Evolutionary conservation across 352 stramenopile species (phyloP).

Genomic region (Pythium oligandrum): DNA sequence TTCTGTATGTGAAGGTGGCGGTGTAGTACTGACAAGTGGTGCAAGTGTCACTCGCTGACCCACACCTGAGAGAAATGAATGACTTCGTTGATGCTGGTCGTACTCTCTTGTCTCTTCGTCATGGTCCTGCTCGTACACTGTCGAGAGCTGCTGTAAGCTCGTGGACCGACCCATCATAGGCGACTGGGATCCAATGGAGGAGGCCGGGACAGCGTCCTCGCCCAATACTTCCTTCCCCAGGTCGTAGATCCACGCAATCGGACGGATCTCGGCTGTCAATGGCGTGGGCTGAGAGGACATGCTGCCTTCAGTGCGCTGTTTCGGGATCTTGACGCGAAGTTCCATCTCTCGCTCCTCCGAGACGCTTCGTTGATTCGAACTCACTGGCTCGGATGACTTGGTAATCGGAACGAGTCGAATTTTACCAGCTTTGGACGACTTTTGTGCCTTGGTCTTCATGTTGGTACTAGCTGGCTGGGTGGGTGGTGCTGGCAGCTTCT

Average conservation of each 20-base stretch:
- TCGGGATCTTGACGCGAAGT: background rate
- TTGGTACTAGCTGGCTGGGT: slow-evolving; percentile 3
- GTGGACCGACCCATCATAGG: background rate
- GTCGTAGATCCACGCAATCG: slow-evolving; percentile 46
- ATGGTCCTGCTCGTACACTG: slow-evolving; percentile 8
- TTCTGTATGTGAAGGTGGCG: slow-evolving; percentile 3
- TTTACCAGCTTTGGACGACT: background rate
- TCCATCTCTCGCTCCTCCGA: slow-evolving; percentile 13
- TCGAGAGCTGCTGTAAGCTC: slow-evolving; percentile 6
- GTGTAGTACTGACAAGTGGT: background rate
- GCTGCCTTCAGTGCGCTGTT: background rate
- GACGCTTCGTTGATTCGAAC: slow-evolving; percentile 22
- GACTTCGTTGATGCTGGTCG: background rate
- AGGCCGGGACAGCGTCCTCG: slow-evolving; percentile 14
- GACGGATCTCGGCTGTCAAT: slow-evolving; percentile 61
- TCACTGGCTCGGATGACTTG: slow-evolving; percentile 4
- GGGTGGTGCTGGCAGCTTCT: slow-evolving; percentile 24
- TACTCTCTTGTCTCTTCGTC: background rate
- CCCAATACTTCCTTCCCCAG: slow-evolving; percentile 32
- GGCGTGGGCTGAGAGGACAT: slow-evolving; percentile 11
- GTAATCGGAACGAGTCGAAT: background rate
- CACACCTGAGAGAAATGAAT: background rate
- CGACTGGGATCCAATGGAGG: background rate
- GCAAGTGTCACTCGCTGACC: slow-evolving; percentile 3
- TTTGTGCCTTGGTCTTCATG: slow-evolving; percentile 4